A percentile compares a stretch with the other conserved stretches of the same genome.
phyloP scores from a whole-genome alignment of 2,329 filamentous ascomycete species.

The Aspergillus fijiensis region DNA sequence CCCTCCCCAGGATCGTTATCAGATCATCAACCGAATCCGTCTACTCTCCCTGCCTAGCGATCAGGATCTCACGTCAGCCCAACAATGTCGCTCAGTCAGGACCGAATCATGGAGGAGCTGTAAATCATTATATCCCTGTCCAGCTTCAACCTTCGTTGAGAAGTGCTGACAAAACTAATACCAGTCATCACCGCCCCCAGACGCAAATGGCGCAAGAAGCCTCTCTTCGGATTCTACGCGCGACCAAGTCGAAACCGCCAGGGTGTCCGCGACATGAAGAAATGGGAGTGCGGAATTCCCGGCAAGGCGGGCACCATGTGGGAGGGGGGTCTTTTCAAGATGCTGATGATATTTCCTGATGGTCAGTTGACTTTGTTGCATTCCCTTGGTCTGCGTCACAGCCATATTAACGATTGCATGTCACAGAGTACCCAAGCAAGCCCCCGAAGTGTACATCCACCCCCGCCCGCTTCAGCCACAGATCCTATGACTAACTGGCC shows the following conservation, averaged over 20 bases:
- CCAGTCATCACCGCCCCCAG: not conserved
- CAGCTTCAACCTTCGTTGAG: not conserved
- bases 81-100: too few relatives aligned
- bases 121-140: too few relatives aligned
- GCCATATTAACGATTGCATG: too few relatives aligned
- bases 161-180: not conserved
- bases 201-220: not conserved
- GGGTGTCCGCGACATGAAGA: not conserved
- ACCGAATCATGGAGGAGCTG: too few relatives aligned
- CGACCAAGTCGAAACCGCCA: not conserved
- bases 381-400: too few relatives aligned
- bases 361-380: not conserved
- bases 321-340: not conserved
- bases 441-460: not conserved
- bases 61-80: too few relatives aligned
- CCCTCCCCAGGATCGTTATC: too few relatives aligned
- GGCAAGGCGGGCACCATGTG: too few relatives aligned
- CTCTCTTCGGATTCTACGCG: not conserved
- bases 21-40: too few relatives aligned
- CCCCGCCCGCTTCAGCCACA: not conserved
- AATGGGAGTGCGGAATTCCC: too few relatives aligned
- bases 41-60: too few relatives aligned
- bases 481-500: not conserved
- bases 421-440: not conserved
- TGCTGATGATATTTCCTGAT: not conserved